These are phyloP conservation scores for Neobulgaria alba DNA, from an alignment of 2,329 filamentous ascomycete species.

Conservation along the genomic window DNA sequence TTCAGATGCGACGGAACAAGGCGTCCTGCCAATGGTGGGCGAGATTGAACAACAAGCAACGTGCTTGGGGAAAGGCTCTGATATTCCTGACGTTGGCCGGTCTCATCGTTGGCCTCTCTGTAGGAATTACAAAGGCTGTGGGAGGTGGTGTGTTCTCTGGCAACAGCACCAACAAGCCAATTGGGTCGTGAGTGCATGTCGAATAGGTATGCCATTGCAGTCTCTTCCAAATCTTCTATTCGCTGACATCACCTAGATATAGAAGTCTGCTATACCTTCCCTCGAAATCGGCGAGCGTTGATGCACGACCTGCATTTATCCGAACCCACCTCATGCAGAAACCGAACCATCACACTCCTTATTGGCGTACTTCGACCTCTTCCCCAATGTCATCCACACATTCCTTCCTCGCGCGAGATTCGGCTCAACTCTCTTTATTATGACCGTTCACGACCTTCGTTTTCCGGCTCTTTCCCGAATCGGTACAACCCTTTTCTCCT, in stretches of 20 bases:
- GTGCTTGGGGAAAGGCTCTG: not conserved
- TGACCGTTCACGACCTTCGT: not conserved
- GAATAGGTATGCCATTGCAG: not conserved
- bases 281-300: not conserved
- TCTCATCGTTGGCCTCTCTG: not conserved
- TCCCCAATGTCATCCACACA: not conserved
- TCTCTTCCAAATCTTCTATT: not conserved
- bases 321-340: not conserved
- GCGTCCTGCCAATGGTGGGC: conserved; percentile 1
- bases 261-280: not conserved
- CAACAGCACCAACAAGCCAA: not conserved
- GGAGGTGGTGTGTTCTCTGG: conserved; percentile 1
- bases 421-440: not conserved
- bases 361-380: too few species aligned
- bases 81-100: not conserved
- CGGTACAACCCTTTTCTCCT: not conserved
- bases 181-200: not conserved
- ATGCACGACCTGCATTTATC: not conserved
- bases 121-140: conserved; percentile 1
- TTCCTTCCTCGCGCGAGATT: not conserved
- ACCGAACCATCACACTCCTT: not conserved
- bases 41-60: not conserved
- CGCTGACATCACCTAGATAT: not conserved
- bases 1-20: not conserved
- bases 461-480: not conserved